Evolutionary conservation across 1,284 basidiomycete species (phyloP).

Genomic region (Cryptococcus jaspeensis): DNA sequence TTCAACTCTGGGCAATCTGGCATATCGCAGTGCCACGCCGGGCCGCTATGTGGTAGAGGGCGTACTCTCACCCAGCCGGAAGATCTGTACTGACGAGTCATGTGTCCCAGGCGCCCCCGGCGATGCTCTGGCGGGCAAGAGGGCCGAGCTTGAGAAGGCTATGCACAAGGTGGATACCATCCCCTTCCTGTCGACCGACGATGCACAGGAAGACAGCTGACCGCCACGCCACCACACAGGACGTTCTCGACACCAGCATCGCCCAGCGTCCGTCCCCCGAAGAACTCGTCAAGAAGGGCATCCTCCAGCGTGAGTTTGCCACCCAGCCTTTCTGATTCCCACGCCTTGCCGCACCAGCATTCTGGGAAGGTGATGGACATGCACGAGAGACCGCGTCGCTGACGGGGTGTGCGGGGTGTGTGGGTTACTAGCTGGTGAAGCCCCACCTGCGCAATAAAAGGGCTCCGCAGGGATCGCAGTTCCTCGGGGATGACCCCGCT

Average conservation of each 20-base stretch:
- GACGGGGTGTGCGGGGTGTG: neutral
- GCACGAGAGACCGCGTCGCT: neutral
- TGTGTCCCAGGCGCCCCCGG: constrained; percentile 51
- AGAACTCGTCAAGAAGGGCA: constrained; percentile 69
- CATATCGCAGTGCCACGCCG: too few species aligned
- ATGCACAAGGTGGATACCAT: constrained; percentile 61
- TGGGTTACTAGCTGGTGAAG: constrained; percentile 26
- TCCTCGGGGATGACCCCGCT: too few species aligned
- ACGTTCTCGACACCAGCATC: constrained; percentile 67
- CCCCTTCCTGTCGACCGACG: neutral
- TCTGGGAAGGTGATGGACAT: neutral
- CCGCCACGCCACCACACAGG: constrained; percentile 48
- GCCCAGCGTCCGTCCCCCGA: constrained; percentile 65
- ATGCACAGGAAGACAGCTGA: neutral
- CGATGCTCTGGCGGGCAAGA: constrained; percentile 68
- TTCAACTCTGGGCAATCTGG: neutral
- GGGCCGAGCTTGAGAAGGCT: constrained; percentile 63
- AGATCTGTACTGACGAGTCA: neutral
- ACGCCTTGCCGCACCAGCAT: neutral
- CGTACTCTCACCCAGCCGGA: neutral
- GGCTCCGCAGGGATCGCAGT: constrained; percentile 8
- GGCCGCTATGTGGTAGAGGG: neutral
- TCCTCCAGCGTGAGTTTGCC: constrained; percentile 58
- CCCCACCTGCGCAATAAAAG: constrained; percentile 15
- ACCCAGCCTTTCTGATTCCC: neutral